These are phyloP conservation scores for Boletus insuetus DNA, from an alignment of 768 basidiomycete species.

Conservation along the genomic window DNA sequence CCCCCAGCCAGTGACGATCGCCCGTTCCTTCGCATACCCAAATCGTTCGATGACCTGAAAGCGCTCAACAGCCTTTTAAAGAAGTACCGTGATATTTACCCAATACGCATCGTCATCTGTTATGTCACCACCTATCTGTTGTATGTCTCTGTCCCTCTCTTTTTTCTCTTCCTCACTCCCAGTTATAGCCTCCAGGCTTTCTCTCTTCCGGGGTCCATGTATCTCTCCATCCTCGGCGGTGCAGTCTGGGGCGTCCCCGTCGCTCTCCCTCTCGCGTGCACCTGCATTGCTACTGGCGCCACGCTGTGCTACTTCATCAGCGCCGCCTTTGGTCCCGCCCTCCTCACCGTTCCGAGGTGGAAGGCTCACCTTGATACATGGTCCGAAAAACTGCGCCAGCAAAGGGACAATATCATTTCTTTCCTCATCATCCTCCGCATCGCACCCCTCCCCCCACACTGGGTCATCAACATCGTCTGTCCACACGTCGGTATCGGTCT, in stretches of 20 bases:
- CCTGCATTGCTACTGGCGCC: conserved; percentile 89
- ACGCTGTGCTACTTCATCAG: conserved; percentile 91
- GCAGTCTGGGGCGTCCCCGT: conserved; percentile 90
- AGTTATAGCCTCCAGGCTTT: conserved; percentile 83
- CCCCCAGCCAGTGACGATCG: conserved; percentile 62
- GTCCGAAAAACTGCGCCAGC: conserved; percentile 72
- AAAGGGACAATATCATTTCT: conserved; percentile 82
- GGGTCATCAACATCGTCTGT: conserved; percentile 91
- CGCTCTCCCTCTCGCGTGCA: conserved; percentile 87
- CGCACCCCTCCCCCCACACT: conserved; percentile 92
- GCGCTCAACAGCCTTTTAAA: conserved; percentile 81
- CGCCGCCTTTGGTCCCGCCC: conserved; percentile 87
- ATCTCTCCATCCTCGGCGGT: conserved; percentile 93
- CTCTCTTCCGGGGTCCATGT: conserved; percentile 96
- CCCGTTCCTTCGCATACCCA: conserved; percentile 75
- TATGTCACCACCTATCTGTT: conserved; percentile 91
- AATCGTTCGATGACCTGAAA: conserved; percentile 84
- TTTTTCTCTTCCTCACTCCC: conserved; percentile 6
- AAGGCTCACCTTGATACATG: conserved; percentile 79
- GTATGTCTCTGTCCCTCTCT: conserved; percentile 47
- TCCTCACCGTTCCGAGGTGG: conserved; percentile 85
- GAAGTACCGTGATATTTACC: conserved; percentile 90
- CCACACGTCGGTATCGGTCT: conserved; percentile 90
- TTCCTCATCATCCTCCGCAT: conserved; percentile 95
- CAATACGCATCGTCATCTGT: conserved; percentile 79